Conservation (phyloP, 441 rosid species). For the Viola pubescens region DNA sequence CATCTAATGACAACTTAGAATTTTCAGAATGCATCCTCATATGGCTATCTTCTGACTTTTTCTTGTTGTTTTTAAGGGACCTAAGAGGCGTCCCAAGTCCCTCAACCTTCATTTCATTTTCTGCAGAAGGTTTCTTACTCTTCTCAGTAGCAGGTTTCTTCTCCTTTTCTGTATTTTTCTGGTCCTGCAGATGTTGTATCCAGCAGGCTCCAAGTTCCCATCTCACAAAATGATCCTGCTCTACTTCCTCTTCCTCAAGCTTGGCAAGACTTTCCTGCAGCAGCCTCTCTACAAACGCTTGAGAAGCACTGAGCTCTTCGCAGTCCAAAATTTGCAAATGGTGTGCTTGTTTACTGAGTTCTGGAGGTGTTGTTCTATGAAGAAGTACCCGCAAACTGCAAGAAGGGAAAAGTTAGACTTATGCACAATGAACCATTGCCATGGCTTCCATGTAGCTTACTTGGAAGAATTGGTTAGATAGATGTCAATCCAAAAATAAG, state of each 20-base stretch:
- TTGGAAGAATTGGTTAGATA: too few species aligned
- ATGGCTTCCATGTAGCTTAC: too few species aligned
- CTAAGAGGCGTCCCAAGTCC: constrained; percentile 96
- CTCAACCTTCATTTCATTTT: constrained; percentile 85
- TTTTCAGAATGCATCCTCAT: constrained; percentile 33
- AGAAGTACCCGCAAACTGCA: constrained; percentile 56
- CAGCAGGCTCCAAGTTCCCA: constrained; percentile 84
- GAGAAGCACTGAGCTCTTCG: constrained; percentile 57
- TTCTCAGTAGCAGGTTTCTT: constrained; percentile 61
- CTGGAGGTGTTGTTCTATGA: constrained; percentile 41
- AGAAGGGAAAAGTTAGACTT: constrained; percentile 23
- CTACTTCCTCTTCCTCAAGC: constrained; percentile 33
- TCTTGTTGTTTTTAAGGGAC: constrained; percentile 73
- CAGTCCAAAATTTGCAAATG: constrained; percentile 38
- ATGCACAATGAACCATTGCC: constrained; percentile 1
- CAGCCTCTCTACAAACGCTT: constrained; percentile 41
- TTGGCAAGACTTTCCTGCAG: constrained; percentile 44
- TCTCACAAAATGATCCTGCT: constrained; percentile 37
- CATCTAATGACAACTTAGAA: constrained; percentile 32
- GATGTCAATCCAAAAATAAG: too few species aligned
- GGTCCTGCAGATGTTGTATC: constrained; percentile 63
- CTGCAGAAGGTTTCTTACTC: constrained; percentile 34
- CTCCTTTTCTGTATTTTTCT: constrained; percentile 70
- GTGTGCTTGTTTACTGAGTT: constrained; percentile 37
- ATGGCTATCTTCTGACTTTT: constrained; percentile 43